phyloP scores from a whole-genome alignment of 2,329 filamentous ascomycete species.

The Bipolaris gigantea region DNA sequence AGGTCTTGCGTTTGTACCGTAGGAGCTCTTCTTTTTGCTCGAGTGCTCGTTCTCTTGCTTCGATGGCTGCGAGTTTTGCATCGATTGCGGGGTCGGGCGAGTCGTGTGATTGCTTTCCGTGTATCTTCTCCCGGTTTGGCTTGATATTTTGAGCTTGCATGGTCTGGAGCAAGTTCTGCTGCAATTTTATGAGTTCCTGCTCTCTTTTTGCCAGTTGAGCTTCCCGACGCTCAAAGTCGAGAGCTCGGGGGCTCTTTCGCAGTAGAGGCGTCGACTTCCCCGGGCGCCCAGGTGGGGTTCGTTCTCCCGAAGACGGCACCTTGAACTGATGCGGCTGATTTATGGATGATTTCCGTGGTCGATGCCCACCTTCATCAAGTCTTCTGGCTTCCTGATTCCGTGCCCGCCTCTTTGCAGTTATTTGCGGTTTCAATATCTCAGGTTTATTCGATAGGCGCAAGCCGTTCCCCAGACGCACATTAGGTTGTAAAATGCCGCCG shows the following conservation, averaged over 20 bases:
- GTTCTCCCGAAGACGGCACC: not conserved
- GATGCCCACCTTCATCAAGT: not conserved
- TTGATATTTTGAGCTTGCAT: not conserved
- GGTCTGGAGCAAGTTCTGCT: slow-evolving; percentile 9
- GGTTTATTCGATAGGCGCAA: slow-evolving; percentile 8
- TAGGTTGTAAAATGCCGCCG: slow-evolving; percentile 24
- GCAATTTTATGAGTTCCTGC: slow-evolving; percentile 9
- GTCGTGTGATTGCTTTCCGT: not conserved
- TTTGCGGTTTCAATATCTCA: slow-evolving; percentile 1
- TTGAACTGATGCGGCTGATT: not conserved
- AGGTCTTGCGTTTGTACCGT: slow-evolving; percentile 13
- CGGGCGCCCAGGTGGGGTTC: not conserved
- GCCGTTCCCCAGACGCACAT: slow-evolving; percentile 23
- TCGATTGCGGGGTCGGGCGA: not conserved
- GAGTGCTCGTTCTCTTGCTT: slow-evolving; percentile 12
- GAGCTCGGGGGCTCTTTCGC: not conserved
- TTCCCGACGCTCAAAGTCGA: slow-evolving; percentile 10
- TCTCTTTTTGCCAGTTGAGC: slow-evolving; percentile 10
- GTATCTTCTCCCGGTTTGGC: not conserved
- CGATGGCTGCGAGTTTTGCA: not conserved
- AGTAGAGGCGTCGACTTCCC: not conserved
- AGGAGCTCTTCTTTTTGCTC: slow-evolving; percentile 12
- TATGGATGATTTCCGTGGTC: not conserved
- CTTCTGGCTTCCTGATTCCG: not conserved
- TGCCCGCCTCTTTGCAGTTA: not conserved